These are phyloP conservation scores for Panicum hallii DNA, from an alignment of 202 grass and related monocot genomes.

Conservation along the genomic window DNA sequence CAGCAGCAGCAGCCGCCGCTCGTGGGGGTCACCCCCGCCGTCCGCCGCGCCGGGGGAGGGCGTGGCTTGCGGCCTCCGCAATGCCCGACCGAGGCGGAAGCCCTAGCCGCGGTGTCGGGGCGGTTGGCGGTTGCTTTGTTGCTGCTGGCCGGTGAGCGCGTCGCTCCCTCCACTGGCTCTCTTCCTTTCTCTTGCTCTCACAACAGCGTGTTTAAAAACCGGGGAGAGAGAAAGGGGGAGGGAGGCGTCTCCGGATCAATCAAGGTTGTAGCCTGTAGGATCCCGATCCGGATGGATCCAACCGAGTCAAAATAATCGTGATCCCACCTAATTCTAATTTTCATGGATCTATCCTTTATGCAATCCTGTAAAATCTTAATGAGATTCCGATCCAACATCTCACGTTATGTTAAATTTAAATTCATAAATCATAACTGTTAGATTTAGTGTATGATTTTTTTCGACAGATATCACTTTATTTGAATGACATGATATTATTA, in stretches of 20 bases:
- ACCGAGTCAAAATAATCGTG: too few relatives aligned
- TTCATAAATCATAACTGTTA: too few relatives aligned
- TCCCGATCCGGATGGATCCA: too few relatives aligned
- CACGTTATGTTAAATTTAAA: too few relatives aligned
- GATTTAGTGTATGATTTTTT: too few relatives aligned
- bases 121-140: not conserved
- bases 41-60: slow-evolving; percentile 31
- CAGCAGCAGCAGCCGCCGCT: not conserved
- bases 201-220: slow-evolving; percentile 45
- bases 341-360: too few relatives aligned
- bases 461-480: too few relatives aligned
- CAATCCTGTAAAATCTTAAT: too few relatives aligned
- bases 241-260: slow-evolving; percentile 24
- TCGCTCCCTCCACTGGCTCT: not conserved
- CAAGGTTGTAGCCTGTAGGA: slow-evolving; percentile 14
- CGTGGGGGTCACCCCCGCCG: not conserved
- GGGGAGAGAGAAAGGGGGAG: not conserved
- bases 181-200: slow-evolving; percentile 52
- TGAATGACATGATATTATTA: too few relatives aligned
- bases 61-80: slow-evolving; percentile 39
- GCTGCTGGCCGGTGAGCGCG: slow-evolving; percentile 35
- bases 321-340: too few relatives aligned
- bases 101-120: slow-evolving; percentile 40
- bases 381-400: too few relatives aligned
- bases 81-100: slow-evolving; percentile 37